Evolutionary conservation across 208 protist species (phyloP).

Genomic region (Acanthamoeba castellanii): DNA sequence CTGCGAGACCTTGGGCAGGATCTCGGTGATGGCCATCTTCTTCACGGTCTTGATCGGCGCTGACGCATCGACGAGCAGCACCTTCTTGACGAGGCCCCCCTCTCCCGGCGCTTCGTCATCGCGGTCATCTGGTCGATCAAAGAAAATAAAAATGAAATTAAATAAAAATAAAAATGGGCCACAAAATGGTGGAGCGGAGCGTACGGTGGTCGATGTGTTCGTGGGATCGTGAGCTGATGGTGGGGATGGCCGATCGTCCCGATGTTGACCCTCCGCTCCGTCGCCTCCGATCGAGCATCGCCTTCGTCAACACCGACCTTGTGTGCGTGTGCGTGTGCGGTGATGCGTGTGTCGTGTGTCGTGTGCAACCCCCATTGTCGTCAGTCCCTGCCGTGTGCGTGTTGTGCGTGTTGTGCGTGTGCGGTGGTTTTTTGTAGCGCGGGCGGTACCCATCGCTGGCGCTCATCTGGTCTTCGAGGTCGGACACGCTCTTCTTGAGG

Average conservation of each 20-base stretch:
- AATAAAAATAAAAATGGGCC: not conserved
- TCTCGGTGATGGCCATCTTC: conserved; percentile 61
- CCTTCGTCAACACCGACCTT: conserved; percentile 2
- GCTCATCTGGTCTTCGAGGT: not conserved
- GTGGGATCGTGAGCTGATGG: not conserved
- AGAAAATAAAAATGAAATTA: not conserved
- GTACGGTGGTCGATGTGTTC: not conserved
- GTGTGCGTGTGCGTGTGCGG: too few relatives aligned
- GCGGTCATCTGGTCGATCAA: not conserved
- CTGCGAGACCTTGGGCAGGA: conserved; percentile 35
- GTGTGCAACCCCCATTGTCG: too few relatives aligned
- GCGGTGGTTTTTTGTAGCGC: too few relatives aligned
- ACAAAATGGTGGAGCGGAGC: not conserved
- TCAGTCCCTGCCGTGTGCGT: too few relatives aligned
- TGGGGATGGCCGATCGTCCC: not conserved
- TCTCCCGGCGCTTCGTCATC: not conserved
- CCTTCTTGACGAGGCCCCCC: conserved; percentile 30
- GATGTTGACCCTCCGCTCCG: not conserved
- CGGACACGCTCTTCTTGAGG: not conserved
- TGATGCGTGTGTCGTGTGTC: not conserved
- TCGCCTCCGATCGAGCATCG: not conserved
- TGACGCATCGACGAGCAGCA: conserved; percentile 28
- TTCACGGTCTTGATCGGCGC: conserved; percentile 51
- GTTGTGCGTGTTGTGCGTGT: too few relatives aligned
- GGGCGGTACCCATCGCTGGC: conserved; percentile 18